Evolutionary conservation across 805 yeast genomes (phyloP).

Genomic region (Sugiyamaella marilandica): DNA sequence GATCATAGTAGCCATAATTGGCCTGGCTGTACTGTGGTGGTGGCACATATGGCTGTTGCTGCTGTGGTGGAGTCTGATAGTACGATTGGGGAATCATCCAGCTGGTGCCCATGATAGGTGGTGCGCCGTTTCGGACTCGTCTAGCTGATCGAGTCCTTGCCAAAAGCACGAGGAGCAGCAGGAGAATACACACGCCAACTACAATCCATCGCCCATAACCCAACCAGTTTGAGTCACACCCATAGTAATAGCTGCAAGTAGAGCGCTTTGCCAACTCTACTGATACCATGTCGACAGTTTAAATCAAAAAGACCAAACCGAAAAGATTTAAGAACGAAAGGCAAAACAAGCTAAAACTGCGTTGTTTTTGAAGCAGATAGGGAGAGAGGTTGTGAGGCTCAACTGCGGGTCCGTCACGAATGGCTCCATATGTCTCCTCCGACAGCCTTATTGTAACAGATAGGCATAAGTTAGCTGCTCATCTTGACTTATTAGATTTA

Average conservation of each 20-base stretch:
- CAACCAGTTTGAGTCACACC: constrained; percentile 27
- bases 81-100: constrained; percentile 88
- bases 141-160: constrained; percentile 23
- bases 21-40: neutral
- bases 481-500: too few relatives aligned
- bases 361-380: too few relatives aligned
- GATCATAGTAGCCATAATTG: neutral
- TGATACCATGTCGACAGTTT: neutral
- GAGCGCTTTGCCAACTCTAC: constrained; percentile 1
- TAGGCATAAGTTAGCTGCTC: too few relatives aligned
- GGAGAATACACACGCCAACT: constrained; percentile 27
- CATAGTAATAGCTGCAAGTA: neutral
- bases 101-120: constrained; percentile 69
- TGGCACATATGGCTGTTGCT: constrained; percentile 1
- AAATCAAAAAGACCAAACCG: too few relatives aligned
- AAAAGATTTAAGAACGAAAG: too few relatives aligned
- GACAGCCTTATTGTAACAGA: too few relatives aligned
- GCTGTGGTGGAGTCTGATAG: constrained; percentile 47
- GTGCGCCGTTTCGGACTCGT: constrained; percentile 36
- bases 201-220: constrained; percentile 36
- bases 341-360: too few relatives aligned
- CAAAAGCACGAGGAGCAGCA: constrained; percentile 22
- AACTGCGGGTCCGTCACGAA: too few relatives aligned
- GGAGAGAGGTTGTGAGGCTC: too few relatives aligned
- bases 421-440: too few relatives aligned